Percentiles rank a stretch among this genome's conserved stretches.
phyloP scores from a whole-genome alignment of 768 basidiomycete genomes.

The Leccinum imitatum region DNA sequence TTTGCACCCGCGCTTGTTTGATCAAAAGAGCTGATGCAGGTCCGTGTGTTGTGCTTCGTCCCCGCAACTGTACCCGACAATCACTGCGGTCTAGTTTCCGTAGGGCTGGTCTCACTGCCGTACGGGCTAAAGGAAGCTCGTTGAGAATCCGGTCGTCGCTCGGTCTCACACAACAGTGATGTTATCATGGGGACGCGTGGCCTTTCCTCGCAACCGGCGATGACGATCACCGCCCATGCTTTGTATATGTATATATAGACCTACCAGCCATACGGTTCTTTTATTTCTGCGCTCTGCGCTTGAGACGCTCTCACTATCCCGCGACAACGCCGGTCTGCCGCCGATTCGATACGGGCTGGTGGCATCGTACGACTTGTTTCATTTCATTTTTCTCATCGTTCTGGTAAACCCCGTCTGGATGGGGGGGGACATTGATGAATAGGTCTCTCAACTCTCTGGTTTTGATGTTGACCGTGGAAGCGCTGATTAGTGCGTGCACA shows the following conservation, averaged over 20 bases:
- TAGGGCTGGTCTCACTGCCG: not conserved
- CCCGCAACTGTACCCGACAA: not conserved
- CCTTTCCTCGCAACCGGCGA: conserved; percentile 7
- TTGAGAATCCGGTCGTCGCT: not conserved
- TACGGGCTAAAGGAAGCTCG: not conserved
- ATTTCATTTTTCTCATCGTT: not conserved
- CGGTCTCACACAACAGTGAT: not conserved
- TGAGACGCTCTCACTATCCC: conserved; percentile 1
- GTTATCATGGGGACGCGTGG: conserved; percentile 9
- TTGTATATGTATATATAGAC: not conserved
- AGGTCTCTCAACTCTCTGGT: not conserved
- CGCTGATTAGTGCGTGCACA: not conserved
- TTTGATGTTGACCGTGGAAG: not conserved
- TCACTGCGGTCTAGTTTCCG: not conserved
- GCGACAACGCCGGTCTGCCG: not conserved
- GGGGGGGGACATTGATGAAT: not conserved
- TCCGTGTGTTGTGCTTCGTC: not conserved
- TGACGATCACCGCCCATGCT: not conserved
- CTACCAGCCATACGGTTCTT: not conserved
- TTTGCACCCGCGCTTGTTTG: not conserved
- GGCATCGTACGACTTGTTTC: not conserved
- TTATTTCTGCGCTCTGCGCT: not conserved
- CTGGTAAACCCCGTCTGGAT: not conserved
- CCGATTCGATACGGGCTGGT: conserved; percentile 2
- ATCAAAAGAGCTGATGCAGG: not conserved